These are phyloP conservation scores for Eucommia ulmoides DNA, from an alignment of 257 asterid species.

Conservation along the genomic window DNA sequence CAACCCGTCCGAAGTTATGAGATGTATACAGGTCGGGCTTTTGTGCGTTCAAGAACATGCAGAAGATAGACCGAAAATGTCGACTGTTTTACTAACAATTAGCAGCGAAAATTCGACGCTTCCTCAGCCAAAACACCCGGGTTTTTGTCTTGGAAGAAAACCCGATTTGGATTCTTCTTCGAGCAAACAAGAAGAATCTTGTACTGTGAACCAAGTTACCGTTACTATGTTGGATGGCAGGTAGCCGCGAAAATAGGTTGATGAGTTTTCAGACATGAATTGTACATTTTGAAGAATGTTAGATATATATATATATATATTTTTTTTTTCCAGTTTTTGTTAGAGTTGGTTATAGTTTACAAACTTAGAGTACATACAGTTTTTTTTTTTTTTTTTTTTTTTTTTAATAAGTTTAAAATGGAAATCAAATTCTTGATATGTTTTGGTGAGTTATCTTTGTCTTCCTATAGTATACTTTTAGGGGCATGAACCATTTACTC, in stretches of 20 bases:
- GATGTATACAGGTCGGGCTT: slow-evolving; percentile 69
- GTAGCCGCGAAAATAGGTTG: slow-evolving; percentile 15
- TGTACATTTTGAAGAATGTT: no score
- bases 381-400: no score
- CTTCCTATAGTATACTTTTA: no score
- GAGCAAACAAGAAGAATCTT: slow-evolving; percentile 31
- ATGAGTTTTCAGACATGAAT: no score
- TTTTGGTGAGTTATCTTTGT: no score
- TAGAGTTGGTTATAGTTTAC: no score
- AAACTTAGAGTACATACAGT: neutral
- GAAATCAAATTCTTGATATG: no score
- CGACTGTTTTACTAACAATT: slow-evolving; percentile 42
- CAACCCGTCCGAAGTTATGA: slow-evolving; percentile 31
- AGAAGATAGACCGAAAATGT: slow-evolving; percentile 64
- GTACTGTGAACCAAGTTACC: slow-evolving; percentile 49
- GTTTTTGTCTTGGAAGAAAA: slow-evolving; percentile 45
- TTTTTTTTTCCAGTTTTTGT: slow-evolving; percentile 1
- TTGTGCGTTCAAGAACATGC: slow-evolving; percentile 71
- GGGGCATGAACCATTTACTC: no score
- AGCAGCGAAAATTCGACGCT: slow-evolving; percentile 40
- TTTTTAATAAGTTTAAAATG: no score
- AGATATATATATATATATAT: neutral
- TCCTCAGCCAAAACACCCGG: slow-evolving; percentile 59
- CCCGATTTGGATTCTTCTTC: slow-evolving; percentile 24
- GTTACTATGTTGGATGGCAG: slow-evolving; percentile 45